Evolutionary conservation across 768 basidiomycete species (phyloP), one percentile per base, ranked within the genome.

Genomic region (Tylopilus cervinicoccineus): DNA sequence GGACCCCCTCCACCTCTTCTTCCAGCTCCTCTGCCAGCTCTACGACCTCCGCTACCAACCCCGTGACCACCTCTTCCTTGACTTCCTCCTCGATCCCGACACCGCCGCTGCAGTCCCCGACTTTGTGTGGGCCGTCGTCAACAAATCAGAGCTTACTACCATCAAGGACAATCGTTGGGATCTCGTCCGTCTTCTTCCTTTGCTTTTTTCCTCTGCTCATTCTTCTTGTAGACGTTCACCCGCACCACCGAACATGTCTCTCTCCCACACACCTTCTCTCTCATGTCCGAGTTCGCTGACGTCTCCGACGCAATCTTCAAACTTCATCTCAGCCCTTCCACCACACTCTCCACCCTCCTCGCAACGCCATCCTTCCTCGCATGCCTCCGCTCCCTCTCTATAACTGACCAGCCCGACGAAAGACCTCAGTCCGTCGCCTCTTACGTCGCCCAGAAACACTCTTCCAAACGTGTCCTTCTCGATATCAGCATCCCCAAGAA

Each of bases 281-380:
- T 92, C 57, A 90, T 93, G 86, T 84, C 89, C 50, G 93, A 96
- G 71, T 89, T 81, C 55, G 88, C 88, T 10, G 93, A 95, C 56
- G 74, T 91, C 47, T 88, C 89, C 2, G 89, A 94, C 19, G 77
- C 75, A 57, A 59, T 95, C 43, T 72, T 91, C 62, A 93, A 89
- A 59, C 61, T 63, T 4, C 48, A 49, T 16, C 55, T 59, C 41
- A 45, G 53, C 26, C 69, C 74, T 48, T 69, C 70, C 63, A 70
- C 72, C 28, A 77, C 71, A 52, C 68, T 95, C 24, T 54, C 76
- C 44, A 70, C 77, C 23, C 67, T 77, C n/a, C 72, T 95, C 45
- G 72, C 78, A 43, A 75, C 87, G 55, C 79, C 87, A 24, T 77
- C 76, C 42, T 73, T 84, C 39, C 74, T 79, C 39, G 77, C 81